Base-by-base conservation (phyloP, 208 protist genomes). In the Plasmodiophora brassicae region DNA sequence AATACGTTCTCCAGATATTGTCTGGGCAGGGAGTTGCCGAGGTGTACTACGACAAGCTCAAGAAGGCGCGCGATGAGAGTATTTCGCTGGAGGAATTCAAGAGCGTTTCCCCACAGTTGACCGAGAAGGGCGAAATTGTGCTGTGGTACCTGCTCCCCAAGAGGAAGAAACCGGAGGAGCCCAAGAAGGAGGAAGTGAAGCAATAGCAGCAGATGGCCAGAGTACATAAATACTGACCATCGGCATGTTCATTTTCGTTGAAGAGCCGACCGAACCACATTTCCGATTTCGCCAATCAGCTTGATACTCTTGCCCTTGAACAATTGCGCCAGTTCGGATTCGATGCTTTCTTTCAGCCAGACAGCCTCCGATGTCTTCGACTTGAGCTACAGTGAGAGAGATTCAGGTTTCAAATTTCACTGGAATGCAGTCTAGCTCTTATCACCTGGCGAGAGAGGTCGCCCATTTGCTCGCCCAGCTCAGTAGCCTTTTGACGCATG, bases 261-360 rank as follows among this genome's bases (percentile, higher is more conserved):
- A n/a, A n/a, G n/a, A n/a, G 5, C n/a, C n/a, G n/a, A 78, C 41
- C n/a, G 5, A 5, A 78, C 5, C 10, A 78, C 65, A 38, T 78
- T 78, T 5, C 65, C 65, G n/a, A 78, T 78, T 32, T 78, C 65
- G 20, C 65, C 65, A 32, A 78, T 78, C 65, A 78, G n/a, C 65
- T 78, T 78, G 65, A 78, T 78, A 32, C n/a, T 78, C n/a, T 78
- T 78, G 14, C 65, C 65, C 20, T 5, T 36, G 65, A 44, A 78
- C n/a, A 78, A 78, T 5, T 14, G 5, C 41, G 14, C 5, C 41
- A 78, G n/a, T 78, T 5, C 65, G 5, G 5, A 5, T 78, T 78
- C 65, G 5, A 38, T 38, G 10, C 41, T n/a, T 78, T 78, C 65
- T 78, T 78, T 78, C 20, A 38, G n/a, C 5, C 14, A 78, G 5